Conservation (phyloP, 805 yeast species). For the Candida michaelii region DNA sequence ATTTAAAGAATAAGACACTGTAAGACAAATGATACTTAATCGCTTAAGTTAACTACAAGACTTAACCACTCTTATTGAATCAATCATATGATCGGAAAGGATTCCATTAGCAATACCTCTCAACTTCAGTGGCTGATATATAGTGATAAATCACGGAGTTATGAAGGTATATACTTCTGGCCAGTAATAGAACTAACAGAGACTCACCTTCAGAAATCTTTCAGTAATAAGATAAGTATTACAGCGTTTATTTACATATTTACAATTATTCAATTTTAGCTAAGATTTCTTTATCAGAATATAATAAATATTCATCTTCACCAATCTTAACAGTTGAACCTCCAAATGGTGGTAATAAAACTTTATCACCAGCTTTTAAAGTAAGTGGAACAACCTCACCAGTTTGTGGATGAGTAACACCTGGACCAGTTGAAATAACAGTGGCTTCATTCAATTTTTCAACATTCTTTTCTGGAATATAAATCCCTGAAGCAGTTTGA, state of each 20-base stretch:
- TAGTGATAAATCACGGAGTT: no score
- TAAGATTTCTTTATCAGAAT: slow-evolving; percentile 91
- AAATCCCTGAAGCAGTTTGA: slow-evolving; percentile 89
- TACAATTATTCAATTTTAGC: slow-evolving; percentile 69
- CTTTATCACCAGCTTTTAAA: slow-evolving; percentile 89
- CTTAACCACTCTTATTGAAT: no score
- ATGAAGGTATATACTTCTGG: no score
- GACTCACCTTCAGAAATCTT: no score
- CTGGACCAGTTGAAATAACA: slow-evolving; percentile 95
- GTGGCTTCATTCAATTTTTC: slow-evolving; percentile 91
- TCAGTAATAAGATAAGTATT: no score
- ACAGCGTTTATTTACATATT: slow-evolving; percentile 6
- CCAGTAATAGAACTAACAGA: no score
- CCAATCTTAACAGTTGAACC: slow-evolving; percentile 88
- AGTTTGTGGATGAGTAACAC: slow-evolving; percentile 64
- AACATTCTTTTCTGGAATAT: slow-evolving; percentile 93
- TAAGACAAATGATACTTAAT: no score
- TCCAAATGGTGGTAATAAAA: slow-evolving; percentile 91
- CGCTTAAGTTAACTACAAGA: no score
- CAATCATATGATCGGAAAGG: no score
- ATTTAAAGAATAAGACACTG: no score
- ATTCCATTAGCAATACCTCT: no score
- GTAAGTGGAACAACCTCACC: slow-evolving; percentile 73
- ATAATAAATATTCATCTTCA: slow-evolving; percentile 76
- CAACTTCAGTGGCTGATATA: no score